phyloP scores from a whole-genome alignment of 73 alveolate genomes.

The Diophrys sp. region DNA sequence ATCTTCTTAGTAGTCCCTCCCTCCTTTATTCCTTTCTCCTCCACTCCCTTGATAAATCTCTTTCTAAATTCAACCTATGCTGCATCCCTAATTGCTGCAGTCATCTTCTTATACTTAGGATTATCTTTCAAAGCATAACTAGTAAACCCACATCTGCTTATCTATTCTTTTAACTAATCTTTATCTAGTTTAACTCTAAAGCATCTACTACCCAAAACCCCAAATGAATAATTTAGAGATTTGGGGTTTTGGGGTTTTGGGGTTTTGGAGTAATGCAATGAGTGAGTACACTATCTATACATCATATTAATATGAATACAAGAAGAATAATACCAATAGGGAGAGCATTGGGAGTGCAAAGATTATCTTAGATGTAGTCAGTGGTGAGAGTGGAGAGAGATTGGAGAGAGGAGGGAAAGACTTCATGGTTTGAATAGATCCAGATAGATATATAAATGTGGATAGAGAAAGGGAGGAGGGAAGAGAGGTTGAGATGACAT shows the following conservation, averaged over 20 bases:
- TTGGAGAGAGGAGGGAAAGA: constrained; percentile 36
- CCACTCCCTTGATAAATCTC: neutral
- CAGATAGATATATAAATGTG: constrained; percentile 61
- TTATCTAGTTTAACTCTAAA: neutral
- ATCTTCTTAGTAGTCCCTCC: neutral
- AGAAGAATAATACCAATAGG: neutral
- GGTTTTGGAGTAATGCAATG: no score
- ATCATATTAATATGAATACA: neutral
- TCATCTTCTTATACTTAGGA: constrained; percentile 12
- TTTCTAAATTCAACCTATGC: constrained; percentile 6
- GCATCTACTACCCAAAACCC: neutral
- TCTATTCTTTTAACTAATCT: neutral
- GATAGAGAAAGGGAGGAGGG: constrained; percentile 47
- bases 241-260: neutral
- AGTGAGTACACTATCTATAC: neutral
- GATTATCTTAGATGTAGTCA: no score
- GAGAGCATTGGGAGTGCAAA: neutral
- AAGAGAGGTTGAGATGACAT: constrained; percentile 20
- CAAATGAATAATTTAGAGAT: neutral
- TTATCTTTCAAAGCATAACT: constrained; percentile 7
- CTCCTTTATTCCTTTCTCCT: neutral
- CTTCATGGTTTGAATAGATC: constrained; percentile 44
- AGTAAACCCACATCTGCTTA: neutral
- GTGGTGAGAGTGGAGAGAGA: neutral
- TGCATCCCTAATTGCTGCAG: constrained; percentile 16